Evolutionary conservation across 306 rosid species (phyloP).

Genomic region (Ammopiptanthus mongolicus): DNA sequence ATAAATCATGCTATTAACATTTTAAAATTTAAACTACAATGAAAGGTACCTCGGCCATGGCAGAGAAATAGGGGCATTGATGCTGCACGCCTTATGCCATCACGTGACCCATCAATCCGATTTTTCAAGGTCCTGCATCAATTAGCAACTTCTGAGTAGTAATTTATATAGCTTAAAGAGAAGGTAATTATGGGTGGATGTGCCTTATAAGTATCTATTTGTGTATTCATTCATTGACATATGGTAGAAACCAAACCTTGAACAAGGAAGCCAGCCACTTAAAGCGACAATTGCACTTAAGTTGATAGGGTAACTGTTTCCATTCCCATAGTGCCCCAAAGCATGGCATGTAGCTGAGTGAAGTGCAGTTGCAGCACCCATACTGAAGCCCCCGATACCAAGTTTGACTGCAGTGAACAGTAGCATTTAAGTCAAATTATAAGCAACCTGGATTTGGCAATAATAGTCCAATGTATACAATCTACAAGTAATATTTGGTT

Average conservation of each 20-base stretch:
- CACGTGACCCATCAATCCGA: conserved; percentile 51
- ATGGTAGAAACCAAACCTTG: conserved; percentile 61
- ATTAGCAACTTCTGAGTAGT: conserved; percentile 20
- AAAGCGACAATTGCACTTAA: conserved; percentile 73
- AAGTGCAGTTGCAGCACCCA: conserved; percentile 97
- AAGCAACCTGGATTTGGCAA: conserved; percentile 10
- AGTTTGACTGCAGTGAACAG: conserved; percentile 63
- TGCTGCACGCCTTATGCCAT: conserved; percentile 77
- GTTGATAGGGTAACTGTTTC: conserved; percentile 71
- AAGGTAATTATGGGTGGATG: conserved; percentile 7
- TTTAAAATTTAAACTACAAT: conserved; percentile 2
- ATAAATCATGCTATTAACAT: neutral
- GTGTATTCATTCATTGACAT: neutral
- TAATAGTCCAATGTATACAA: neutral
- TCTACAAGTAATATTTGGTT: neutral
- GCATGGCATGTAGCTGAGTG: conserved; percentile 74
- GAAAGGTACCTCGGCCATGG: conserved; percentile 71
- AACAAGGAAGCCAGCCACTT: conserved; percentile 99
- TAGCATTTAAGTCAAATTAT: conserved; percentile 13
- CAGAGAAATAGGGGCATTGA: conserved; percentile 72
- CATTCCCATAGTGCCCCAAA: conserved; percentile 72
- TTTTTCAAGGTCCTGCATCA: conserved; percentile 58
- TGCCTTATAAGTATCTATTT: conserved; percentile 15
- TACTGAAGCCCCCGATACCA: conserved; percentile 94
- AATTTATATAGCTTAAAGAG: conserved; percentile 1